These are phyloP conservation scores for Rusavskia elegans DNA, from an alignment of 495 filamentous ascomycete genomes.

Conservation along the genomic window DNA sequence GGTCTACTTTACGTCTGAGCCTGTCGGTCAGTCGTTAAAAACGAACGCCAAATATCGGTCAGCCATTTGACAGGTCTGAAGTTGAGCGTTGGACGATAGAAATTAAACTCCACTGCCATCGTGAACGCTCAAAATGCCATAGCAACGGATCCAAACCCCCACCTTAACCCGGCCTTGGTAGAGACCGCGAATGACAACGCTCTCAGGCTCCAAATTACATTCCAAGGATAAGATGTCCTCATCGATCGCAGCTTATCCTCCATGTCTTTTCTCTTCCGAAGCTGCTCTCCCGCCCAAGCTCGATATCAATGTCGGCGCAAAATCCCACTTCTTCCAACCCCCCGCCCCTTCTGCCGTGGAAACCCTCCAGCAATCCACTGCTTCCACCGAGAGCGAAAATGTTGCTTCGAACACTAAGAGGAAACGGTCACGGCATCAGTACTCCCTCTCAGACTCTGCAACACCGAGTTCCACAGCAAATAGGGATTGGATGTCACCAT, in stretches of 20 bases:
- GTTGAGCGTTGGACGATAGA: too few relatives aligned
- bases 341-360: slow-evolving; percentile 49
- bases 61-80: too few relatives aligned
- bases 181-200: not conserved
- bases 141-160: not conserved
- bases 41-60: too few relatives aligned
- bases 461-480: not conserved
- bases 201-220: not conserved
- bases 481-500: not conserved
- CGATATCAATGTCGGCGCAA: slow-evolving; percentile 34
- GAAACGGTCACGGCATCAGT: slow-evolving; percentile 25
- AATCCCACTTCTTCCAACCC: slow-evolving; percentile 51
- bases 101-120: too few relatives aligned
- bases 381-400: slow-evolving; percentile 20
- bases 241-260: slow-evolving; percentile 21
- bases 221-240: slow-evolving; percentile 1
- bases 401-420: slow-evolving; percentile 12
- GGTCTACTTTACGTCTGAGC: too few relatives aligned
- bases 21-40: too few relatives aligned
- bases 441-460: not conserved
- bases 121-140: not conserved
- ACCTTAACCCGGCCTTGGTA: not conserved
- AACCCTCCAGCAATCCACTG: slow-evolving; percentile 41
- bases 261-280: slow-evolving; percentile 34
- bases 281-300: slow-evolving; percentile 32